Conservation (phyloP, 345 rosid species). For the Cardiospermum halicacabum region DNA sequence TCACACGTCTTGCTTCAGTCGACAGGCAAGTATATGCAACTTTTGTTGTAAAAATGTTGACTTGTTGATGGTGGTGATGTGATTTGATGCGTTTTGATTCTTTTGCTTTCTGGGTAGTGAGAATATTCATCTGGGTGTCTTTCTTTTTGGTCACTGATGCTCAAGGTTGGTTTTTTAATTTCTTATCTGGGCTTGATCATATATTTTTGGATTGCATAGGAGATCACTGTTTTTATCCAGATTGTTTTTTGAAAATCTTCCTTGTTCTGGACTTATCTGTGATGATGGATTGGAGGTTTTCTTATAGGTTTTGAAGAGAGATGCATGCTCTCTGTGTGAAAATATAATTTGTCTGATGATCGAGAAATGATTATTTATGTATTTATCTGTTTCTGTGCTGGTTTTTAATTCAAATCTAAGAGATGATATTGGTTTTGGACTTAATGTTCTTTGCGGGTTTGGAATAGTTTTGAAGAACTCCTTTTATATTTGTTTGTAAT, state of each 20-base stretch:
- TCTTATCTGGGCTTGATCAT: not conserved
- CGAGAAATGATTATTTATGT: not conserved
- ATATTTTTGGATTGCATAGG: too few relatives aligned
- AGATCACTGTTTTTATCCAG: too few relatives aligned
- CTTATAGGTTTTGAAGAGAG: not conserved
- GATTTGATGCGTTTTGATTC: not conserved
- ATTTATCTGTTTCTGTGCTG: not conserved
- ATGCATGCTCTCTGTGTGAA: not conserved
- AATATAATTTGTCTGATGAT: not conserved
- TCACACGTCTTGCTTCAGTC: constrained; percentile 12
- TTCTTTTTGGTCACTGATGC: not conserved
- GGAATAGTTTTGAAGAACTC: too few relatives aligned
- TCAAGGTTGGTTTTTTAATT: not conserved
- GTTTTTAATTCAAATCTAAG: not conserved
- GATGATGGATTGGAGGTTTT: not conserved
- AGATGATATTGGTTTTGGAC: not conserved
- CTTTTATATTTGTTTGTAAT: not conserved
- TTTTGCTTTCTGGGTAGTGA: constrained; percentile 1
- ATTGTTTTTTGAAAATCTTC: not conserved
- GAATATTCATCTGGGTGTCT: not conserved
- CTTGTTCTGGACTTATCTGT: not conserved
- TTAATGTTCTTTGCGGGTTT: not conserved
- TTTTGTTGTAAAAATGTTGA: not conserved
- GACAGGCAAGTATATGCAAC: constrained; percentile 15
- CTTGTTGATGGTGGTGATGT: not conserved